Evolutionary conservation across 352 stramenopile genomes (phyloP), one percentile per base, ranked within the genome.

Genomic region (Phytophthora cactorum): DNA sequence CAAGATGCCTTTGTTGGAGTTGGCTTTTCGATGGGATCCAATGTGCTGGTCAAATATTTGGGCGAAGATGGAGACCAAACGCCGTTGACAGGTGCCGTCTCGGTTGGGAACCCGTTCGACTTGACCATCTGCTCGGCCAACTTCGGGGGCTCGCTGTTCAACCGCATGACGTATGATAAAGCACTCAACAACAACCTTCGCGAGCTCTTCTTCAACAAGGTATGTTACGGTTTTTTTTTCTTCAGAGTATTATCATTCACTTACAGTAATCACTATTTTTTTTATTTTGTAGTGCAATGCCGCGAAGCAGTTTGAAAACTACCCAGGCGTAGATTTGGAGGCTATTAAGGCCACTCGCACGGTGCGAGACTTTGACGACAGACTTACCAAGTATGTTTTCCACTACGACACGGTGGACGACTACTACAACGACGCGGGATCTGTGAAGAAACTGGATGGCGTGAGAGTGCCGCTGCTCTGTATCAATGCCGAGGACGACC

Each of bases 1-100:
- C 10, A 47, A 5, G 68, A 87, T 45, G 59, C 74, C 5, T 83
- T 90, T 62, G 60, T 95, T 5, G 85, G 62, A 3, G 73, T 88
- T 9, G 86, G 86, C 1, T 95, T 90, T 55, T 95, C 82, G 27
- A 88, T 92, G 74, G 86, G 86, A 28, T 82, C 82, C 14, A 95
- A 95, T 62, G 77, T 92, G 12, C 65, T 95, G 47, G 79, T 90
- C 44, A 95, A 95, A 68, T 95, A 88, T 72, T 55, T 95, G 8
- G 86, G 86, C 0, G 86, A 95, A 64, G 73, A 92, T 50, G 52
- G 66, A 2, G 66, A 84, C 0, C n/a, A 72, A 31, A 65, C 74
- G 4, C 61, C 65, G 2, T 63, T 93, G 3, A 82, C 77, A 0
- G 86, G 79, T 11, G 85, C 70, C 8, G 70, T 95, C 25, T 90